Evolutionary conservation across 192 early-diverging fungal species (phyloP).

Genomic region (Thamnidium elegans): DNA sequence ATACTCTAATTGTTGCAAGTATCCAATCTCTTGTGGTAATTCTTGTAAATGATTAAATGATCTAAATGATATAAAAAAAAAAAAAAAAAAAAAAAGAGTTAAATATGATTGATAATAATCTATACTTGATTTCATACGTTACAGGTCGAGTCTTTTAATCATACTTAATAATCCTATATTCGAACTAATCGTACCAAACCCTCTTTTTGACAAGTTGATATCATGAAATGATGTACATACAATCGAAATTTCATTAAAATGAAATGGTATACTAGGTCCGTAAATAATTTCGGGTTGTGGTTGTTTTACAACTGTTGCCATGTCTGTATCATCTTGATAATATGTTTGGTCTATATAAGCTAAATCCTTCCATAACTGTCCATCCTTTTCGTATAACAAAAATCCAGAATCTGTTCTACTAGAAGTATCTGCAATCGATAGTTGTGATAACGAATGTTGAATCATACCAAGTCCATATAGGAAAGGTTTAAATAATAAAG

Average conservation of each 20-base stretch:
- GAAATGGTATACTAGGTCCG: background rate
- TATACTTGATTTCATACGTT: slow-evolving; percentile 1
- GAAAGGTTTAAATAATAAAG: slow-evolving; percentile 9
- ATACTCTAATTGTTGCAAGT: slow-evolving; percentile 59
- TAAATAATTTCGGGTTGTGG: background rate
- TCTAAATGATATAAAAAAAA: too few species aligned
- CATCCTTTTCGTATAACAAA: slow-evolving; percentile 1
- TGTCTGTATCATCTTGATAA: background rate
- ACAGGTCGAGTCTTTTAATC: slow-evolving; percentile 19
- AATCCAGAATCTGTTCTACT: slow-evolving; percentile 15
- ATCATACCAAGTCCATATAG: slow-evolving; percentile 2
- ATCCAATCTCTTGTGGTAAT: slow-evolving; percentile 74
- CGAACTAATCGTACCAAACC: background rate
- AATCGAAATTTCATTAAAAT: too few species aligned
- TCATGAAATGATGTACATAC: background rate
- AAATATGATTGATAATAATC: background rate
- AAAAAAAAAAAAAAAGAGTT: too few species aligned
- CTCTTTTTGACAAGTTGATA: slow-evolving; percentile 4
- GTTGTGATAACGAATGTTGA: background rate
- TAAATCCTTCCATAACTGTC: background rate
- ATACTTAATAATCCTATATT: slow-evolving; percentile 9
- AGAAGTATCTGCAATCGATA: background rate
- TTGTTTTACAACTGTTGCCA: background rate
- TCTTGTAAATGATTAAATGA: slow-evolving; percentile 68
- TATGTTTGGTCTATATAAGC: slow-evolving; percentile 20